Percentiles rank a stretch among this genome's conserved stretches.
phyloP scores from a whole-genome alignment of 345 rosid species.

The Eucalyptus microcorys region DNA sequence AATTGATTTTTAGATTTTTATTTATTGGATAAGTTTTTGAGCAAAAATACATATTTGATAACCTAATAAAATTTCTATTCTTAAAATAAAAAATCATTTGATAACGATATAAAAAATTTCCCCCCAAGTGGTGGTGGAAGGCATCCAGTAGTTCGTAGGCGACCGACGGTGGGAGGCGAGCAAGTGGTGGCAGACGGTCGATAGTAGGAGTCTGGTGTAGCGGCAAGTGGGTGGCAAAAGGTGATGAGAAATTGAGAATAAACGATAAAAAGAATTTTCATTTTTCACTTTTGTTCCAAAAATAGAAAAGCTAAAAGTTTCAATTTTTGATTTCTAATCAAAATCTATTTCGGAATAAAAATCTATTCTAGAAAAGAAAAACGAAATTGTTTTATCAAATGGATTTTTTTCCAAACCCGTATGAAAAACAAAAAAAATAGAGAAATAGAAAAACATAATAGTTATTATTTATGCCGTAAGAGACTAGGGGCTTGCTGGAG shows the following conservation, averaged over 20 bases:
- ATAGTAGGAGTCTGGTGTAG: accelerated
- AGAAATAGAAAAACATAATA: accelerated
- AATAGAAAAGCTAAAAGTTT: too few relatives aligned
- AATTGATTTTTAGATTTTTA: too few relatives aligned
- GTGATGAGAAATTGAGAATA: too few relatives aligned
- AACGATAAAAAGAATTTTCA: too few relatives aligned
- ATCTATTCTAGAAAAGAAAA: too few relatives aligned
- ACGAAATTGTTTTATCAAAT: accelerated
- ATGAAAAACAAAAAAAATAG: accelerated
- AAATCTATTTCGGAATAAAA: accelerated
- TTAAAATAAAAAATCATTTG: accelerated
- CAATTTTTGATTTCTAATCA: accelerated
- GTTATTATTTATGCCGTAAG: accelerated
- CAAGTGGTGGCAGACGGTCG: accelerated
- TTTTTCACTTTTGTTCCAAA: accelerated
- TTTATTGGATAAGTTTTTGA: accelerated
- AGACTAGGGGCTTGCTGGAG: accelerated
- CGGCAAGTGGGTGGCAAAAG: accelerated
- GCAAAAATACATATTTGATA: accelerated
- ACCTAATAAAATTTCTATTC: accelerated
- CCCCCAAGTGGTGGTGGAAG: accelerated
- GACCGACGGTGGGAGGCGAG: too few relatives aligned
- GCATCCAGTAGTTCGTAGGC: too few relatives aligned
- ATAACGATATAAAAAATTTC: too few relatives aligned
- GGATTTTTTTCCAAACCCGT: accelerated